These are phyloP conservation scores for Plantago lanceolata DNA, from an alignment of 305 asterid species.

Conservation along the genomic window DNA sequence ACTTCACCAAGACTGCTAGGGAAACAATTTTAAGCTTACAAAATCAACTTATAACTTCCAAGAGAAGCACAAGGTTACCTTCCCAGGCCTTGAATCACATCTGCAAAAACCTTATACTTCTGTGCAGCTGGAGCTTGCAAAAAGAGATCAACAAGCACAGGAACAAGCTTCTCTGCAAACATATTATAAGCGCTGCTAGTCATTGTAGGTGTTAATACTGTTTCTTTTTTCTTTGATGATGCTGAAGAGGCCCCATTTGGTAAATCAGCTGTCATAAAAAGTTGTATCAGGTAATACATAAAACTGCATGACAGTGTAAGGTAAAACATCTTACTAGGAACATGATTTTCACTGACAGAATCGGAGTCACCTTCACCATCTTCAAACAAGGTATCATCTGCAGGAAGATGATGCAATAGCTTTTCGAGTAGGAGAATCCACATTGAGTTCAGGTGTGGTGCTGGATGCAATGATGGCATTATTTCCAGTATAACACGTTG, in stretches of 20 bases:
- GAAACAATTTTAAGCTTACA: too few species aligned
- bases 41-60: neutral
- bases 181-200: conserved; percentile 39
- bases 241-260: conserved; percentile 38
- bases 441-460: conserved; percentile 71
- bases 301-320: conserved; percentile 21
- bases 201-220: conserved; percentile 28
- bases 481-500: conserved; percentile 83
- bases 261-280: conserved; percentile 28
- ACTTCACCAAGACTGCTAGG: neutral
- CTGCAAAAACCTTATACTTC: conserved; percentile 56
- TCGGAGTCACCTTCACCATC: conserved; percentile 40
- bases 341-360: conserved; percentile 30
- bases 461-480: conserved; percentile 66
- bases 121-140: conserved; percentile 68
- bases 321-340: conserved; percentile 32
- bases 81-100: conserved; percentile 78
- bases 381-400: conserved; percentile 52
- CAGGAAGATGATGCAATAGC: conserved; percentile 74
- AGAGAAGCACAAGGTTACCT: conserved; percentile 44
- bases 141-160: conserved; percentile 68
- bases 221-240: conserved; percentile 41
- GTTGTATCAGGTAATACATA: conserved; percentile 18
- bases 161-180: conserved; percentile 83
- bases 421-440: conserved; percentile 67